A percentile compares a stretch with the other conserved stretches of the same genome.
phyloP scores from a whole-genome alignment of 805 yeast species.

The Starmerella tilneyi region DNA sequence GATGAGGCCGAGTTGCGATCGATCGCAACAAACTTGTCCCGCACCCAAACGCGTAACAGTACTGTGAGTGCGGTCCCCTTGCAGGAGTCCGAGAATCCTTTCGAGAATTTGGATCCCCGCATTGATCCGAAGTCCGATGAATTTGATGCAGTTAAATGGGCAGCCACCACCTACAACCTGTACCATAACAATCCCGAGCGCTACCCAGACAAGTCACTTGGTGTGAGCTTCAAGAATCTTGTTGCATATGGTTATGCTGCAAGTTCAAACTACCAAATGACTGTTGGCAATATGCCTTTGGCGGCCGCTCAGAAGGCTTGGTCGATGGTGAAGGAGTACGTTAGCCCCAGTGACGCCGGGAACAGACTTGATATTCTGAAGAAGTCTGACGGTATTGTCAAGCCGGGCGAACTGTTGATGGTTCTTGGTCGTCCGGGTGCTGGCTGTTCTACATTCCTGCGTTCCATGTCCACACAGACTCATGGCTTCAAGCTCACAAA shows the following conservation, averaged over 20 bases:
- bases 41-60: not conserved
- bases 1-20: not conserved
- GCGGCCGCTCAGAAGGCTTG: conserved; percentile 27
- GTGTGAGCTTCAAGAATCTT: conserved; percentile 49
- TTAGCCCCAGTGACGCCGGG: not conserved
- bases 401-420: conserved; percentile 58
- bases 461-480: conserved; percentile 52
- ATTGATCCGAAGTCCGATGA: conserved; percentile 50
- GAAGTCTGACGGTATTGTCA: conserved; percentile 35
- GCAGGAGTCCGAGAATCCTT: not conserved
- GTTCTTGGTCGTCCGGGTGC: conserved; percentile 72
- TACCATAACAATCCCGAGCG: conserved; percentile 48
- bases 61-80: not conserved
- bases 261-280: conserved; percentile 53
- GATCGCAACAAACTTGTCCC: not conserved
- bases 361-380: conserved; percentile 22
- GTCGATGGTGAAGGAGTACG: conserved; percentile 8
- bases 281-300: conserved; percentile 38
- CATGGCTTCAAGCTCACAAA: conserved; percentile 38
- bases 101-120: conserved; percentile 32
- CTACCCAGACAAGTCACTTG: conserved; percentile 50
- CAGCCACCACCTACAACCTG: conserved; percentile 46
- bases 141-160: conserved; percentile 54
- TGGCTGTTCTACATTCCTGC: conserved; percentile 64
- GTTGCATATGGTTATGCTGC: conserved; percentile 56